A percentile compares a stretch with the other conserved stretches of the same genome.
Evolutionary conservation across 257 asterid species (phyloP).

Genomic region (Verbascum thapsus): DNA sequence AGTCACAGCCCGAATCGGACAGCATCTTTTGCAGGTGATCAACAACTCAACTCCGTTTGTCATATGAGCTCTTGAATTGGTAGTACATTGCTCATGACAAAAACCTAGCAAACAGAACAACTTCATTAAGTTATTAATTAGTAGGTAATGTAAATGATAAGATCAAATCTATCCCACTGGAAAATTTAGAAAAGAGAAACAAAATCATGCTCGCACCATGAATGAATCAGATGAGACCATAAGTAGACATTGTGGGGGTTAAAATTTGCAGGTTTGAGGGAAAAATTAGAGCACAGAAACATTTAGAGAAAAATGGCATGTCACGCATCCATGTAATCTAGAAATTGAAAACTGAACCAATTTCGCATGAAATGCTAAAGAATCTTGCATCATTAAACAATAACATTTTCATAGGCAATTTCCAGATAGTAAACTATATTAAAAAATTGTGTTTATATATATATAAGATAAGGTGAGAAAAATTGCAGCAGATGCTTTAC

Average conservation of each 20-base stretch:
- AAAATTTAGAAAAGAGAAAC: constrained; percentile 13
- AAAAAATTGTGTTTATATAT: background rate
- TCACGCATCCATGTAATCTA: background rate
- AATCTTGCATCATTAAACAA: no score
- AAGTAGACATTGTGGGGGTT: background rate
- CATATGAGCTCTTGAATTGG: constrained; percentile 42
- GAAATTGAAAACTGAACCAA: background rate
- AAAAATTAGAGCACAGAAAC: background rate
- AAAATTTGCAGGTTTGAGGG: background rate
- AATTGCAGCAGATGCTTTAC: background rate
- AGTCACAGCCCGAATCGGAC: constrained; percentile 31
- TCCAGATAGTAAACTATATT: no score
- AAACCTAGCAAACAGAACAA: constrained; percentile 48
- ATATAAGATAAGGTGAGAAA: background rate
- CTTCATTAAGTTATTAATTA: constrained; percentile 12
- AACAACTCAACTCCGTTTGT: constrained; percentile 42
- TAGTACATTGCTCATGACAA: constrained; percentile 70
- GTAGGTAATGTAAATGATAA: constrained; percentile 9
- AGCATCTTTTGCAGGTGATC: constrained; percentile 67
- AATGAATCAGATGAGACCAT: constrained; percentile 5
- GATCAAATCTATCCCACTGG: constrained; percentile 14
- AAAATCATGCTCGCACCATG: constrained; percentile 11
- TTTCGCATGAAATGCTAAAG: background rate
- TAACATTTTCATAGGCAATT: no score
- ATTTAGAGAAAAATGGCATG: background rate